phyloP scores from a whole-genome alignment of 2,329 filamentous ascomycete species.

The Ophiostoma sp. region DNA sequence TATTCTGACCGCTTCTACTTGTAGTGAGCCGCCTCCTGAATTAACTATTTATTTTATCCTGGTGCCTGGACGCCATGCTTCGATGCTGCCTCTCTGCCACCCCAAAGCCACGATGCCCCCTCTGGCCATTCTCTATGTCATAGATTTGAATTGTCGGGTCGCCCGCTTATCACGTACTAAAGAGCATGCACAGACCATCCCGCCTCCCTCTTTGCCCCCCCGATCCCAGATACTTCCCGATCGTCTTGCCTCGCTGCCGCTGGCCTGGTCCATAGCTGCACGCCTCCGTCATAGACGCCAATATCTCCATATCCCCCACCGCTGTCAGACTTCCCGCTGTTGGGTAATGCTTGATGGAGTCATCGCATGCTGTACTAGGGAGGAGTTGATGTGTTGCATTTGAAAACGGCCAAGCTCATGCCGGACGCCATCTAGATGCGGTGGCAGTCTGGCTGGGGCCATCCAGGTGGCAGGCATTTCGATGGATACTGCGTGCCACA shows the following conservation, averaged over 20 bases:
- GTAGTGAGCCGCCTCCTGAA: not conserved
- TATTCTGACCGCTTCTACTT: not conserved
- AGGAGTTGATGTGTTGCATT: not conserved
- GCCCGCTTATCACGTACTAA: not conserved
- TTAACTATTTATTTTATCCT: not conserved
- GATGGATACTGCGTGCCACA: not conserved
- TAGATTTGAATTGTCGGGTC: constrained; percentile 3
- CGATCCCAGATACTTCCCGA: not conserved
- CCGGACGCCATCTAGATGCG: constrained; percentile 6
- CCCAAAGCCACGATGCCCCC: not conserved
- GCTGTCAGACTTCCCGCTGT: not conserved
- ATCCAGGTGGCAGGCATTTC: not conserved
- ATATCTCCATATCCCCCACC: not conserved
- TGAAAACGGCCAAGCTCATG: not conserved
- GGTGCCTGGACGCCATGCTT: not conserved
- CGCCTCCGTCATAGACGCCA: not conserved
- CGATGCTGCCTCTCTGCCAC: not conserved
- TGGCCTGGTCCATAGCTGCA: constrained; percentile 1
- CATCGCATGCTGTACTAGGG: not conserved
- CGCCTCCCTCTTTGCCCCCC: not conserved
- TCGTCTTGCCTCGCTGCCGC: not conserved
- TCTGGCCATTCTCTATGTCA: constrained; percentile 11
- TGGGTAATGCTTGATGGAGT: not conserved
- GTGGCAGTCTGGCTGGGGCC: not conserved
- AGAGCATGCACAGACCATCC: not conserved